These are phyloP conservation scores for Pseudocercospora crystallina DNA, from an alignment of 2,329 filamentous ascomycete genomes.

Conservation along the genomic window DNA sequence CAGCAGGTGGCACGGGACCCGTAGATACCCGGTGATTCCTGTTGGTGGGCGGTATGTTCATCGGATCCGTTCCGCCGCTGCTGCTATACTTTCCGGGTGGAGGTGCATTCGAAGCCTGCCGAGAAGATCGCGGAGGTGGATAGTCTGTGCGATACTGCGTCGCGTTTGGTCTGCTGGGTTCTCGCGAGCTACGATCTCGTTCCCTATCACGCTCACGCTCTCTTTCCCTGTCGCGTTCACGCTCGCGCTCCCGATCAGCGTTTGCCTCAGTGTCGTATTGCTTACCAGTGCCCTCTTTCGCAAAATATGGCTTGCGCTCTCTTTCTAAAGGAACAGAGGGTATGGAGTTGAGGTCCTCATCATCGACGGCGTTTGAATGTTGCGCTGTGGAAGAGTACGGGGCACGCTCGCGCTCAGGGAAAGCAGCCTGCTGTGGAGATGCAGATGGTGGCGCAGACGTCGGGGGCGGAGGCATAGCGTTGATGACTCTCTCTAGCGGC, in stretches of 20 bases:
- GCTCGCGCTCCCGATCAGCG: constrained; percentile 16
- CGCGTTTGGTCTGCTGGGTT: constrained; percentile 16
- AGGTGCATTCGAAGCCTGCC: constrained; percentile 16
- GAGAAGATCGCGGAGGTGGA: constrained; percentile 7
- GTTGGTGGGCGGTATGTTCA: constrained; percentile 24
- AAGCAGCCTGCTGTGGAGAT: constrained; percentile 26
- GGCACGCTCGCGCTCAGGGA: constrained; percentile 42
- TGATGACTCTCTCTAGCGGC: constrained; percentile 40
- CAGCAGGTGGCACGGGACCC: constrained; percentile 16
- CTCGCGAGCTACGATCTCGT: constrained; percentile 16
- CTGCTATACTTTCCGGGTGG: constrained; percentile 18
- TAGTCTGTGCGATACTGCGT: constrained; percentile 17
- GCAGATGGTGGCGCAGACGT: constrained; percentile 24
- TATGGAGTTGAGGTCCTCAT: constrained; percentile 37
- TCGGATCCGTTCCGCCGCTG: constrained; percentile 18
- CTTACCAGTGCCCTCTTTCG: constrained; percentile 60
- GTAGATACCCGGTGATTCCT: constrained; percentile 23
- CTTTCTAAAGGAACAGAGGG: constrained; percentile 59
- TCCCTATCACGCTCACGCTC: constrained; percentile 19
- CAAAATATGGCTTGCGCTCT: constrained; percentile 64
- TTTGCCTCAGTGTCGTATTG: constrained; percentile 40
- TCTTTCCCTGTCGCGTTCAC: constrained; percentile 14
- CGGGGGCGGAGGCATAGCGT: constrained; percentile 37
- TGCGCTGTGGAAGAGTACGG: constrained; percentile 38
- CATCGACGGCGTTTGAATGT: constrained; percentile 33